A percentile compares a stretch with the other conserved stretches of the same genome.
These are phyloP conservation scores for Suhomyces sp. DNA, from an alignment of 805 yeast species.

Conservation along the genomic window DNA sequence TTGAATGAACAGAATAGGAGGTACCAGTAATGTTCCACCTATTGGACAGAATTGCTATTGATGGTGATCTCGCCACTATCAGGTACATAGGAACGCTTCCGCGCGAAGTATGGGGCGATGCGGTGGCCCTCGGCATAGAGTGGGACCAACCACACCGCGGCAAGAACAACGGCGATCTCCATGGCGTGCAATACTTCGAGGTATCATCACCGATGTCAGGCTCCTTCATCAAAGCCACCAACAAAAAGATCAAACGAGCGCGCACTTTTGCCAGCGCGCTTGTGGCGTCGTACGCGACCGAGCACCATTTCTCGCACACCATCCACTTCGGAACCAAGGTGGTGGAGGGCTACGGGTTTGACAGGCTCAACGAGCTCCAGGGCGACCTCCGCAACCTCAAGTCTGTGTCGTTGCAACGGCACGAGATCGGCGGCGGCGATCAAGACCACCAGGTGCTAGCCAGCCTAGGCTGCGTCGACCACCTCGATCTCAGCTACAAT, in stretches of 20 bases:
- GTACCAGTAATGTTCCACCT: too few relatives aligned
- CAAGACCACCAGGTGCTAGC: background rate
- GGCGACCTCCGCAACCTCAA: slow-evolving; percentile 43
- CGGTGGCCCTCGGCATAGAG: slow-evolving; percentile 69
- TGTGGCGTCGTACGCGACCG: slow-evolving; percentile 42
- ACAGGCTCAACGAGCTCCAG: slow-evolving; percentile 48
- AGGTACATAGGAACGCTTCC: slow-evolving; percentile 33
- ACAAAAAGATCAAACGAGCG: slow-evolving; percentile 28
- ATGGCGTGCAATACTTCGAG: slow-evolving; percentile 56
- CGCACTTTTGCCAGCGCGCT: slow-evolving; percentile 48
- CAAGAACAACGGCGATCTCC: slow-evolving; percentile 61
- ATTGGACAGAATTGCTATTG: slow-evolving; percentile 3
- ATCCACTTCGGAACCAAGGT: slow-evolving; percentile 53
- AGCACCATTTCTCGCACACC: slow-evolving; percentile 18
- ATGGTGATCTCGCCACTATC: slow-evolving; percentile 54
- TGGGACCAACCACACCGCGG: slow-evolving; percentile 79
- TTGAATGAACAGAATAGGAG: too few relatives aligned
- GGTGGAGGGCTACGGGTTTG: slow-evolving; percentile 66
- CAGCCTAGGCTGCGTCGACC: slow-evolving; percentile 4
- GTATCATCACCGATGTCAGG: slow-evolving; percentile 45
- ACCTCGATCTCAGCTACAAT: slow-evolving; percentile 61
- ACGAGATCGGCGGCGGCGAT: slow-evolving; percentile 25
- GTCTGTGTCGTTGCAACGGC: slow-evolving; percentile 49
- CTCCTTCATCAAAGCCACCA: slow-evolving; percentile 55
- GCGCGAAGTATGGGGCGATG: slow-evolving; percentile 47